phyloP scores from a whole-genome alignment of 495 filamentous ascomycete genomes.

The Talaromyces liani region DNA sequence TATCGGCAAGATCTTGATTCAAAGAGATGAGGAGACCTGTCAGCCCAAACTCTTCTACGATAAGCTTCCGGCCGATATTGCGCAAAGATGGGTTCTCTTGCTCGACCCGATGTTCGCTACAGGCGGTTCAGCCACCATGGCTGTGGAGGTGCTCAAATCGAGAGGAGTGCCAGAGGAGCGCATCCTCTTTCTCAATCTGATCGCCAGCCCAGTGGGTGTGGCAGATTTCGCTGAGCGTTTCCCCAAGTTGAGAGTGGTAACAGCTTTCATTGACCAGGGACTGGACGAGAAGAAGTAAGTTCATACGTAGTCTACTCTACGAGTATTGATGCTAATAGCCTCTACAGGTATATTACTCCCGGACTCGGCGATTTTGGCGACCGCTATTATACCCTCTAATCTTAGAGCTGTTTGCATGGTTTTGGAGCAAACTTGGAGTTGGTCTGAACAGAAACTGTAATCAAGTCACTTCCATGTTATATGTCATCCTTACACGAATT shows the following conservation, averaged over 20 bases:
- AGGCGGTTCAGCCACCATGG: constrained; percentile 92
- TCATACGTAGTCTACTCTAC: no score
- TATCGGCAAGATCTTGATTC: constrained; percentile 97
- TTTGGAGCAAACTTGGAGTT: background rate
- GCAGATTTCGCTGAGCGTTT: constrained; percentile 83
- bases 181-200: constrained; percentile 92
- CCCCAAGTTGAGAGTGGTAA: constrained; percentile 87
- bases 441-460: background rate
- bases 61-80: constrained; percentile 91
- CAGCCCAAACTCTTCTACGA: constrained; percentile 93
- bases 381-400: constrained; percentile 85
- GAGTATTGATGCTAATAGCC: constrained; percentile 14
- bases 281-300: constrained; percentile 89
- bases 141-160: constrained; percentile 81
- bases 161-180: constrained; percentile 89
- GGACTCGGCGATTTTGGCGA: constrained; percentile 97
- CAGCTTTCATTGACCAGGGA: constrained; percentile 93
- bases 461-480: background rate
- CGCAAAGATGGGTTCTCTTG: constrained; percentile 86
- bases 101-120: constrained; percentile 99
- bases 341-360: constrained; percentile 82
- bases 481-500: background rate
- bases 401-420: background rate
- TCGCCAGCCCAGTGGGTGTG: constrained; percentile 90
- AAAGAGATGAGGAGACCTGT: constrained; percentile 90